These are phyloP conservation scores for Xylaria nigripes DNA, from an alignment of 495 filamentous ascomycete species.

Conservation along the genomic window DNA sequence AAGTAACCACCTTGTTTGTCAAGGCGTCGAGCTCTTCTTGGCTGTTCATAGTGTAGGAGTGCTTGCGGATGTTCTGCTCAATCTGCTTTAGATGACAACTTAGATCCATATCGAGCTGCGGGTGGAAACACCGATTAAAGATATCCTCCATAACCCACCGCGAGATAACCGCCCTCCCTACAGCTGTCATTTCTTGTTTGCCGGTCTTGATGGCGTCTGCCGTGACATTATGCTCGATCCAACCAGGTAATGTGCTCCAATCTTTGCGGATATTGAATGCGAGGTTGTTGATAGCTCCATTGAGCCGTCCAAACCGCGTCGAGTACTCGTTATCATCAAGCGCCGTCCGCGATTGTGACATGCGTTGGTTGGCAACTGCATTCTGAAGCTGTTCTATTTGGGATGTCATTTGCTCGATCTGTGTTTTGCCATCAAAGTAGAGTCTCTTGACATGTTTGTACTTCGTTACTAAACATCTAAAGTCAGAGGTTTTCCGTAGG, in stretches of 20 bases:
- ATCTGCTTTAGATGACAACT: conserved; percentile 75
- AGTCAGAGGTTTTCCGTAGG: conserved; percentile 8
- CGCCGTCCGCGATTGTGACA: conserved; percentile 88
- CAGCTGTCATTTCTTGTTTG: conserved; percentile 93
- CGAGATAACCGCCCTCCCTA: conserved; percentile 84
- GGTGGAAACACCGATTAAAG: conserved; percentile 87
- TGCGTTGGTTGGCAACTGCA: conserved; percentile 86
- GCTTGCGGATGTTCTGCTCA: conserved; percentile 78
- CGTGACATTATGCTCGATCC: conserved; percentile 72
- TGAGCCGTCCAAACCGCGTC: conserved; percentile 81
- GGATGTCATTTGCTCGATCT: conserved; percentile 76
- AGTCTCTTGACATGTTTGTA: conserved; percentile 97
- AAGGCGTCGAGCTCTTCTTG: conserved; percentile 87
- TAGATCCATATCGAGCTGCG: conserved; percentile 64
- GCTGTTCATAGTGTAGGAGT: conserved; percentile 58
- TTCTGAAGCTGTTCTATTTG: conserved; percentile 96
- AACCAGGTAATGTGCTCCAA: conserved; percentile 71
- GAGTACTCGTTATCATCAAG: conserved; percentile 94
- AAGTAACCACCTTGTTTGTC: conserved; percentile 78
- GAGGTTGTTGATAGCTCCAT: conserved; percentile 90
- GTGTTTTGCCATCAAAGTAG: conserved; percentile 90
- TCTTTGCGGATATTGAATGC: conserved; percentile 92
- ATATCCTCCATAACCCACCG: conserved; percentile 88
- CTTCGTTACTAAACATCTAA: conserved; percentile 63
- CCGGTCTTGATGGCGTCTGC: conserved; percentile 71